Evolutionary conservation across 768 basidiomycete species (phyloP).

Genomic region (Rhizopogon rudus): DNA sequence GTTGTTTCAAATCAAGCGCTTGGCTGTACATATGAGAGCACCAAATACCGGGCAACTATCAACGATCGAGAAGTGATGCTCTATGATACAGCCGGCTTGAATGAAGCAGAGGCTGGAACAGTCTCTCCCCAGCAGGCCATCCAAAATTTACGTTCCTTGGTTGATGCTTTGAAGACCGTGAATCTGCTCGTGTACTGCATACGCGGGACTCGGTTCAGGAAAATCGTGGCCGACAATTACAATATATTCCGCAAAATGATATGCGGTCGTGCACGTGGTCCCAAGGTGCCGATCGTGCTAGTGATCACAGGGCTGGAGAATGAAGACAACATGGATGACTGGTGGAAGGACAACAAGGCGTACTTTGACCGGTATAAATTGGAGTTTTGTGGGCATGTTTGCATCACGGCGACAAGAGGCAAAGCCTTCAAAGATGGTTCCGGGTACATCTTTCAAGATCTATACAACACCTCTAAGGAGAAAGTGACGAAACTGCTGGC

Average conservation of each 20-base stretch:
- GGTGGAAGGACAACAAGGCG: no score
- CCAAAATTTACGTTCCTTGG: slow-evolving; percentile 11
- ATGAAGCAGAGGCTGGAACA: slow-evolving; percentile 16
- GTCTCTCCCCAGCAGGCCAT: slow-evolving; percentile 1
- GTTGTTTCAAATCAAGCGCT: slow-evolving; percentile 5
- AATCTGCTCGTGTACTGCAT: slow-evolving; percentile 30
- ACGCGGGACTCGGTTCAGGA: slow-evolving; percentile 25
- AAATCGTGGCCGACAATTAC: slow-evolving; percentile 25
- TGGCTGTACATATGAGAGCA: slow-evolving; percentile 13
- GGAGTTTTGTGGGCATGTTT: slow-evolving; percentile 12
- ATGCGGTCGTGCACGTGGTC: no score
- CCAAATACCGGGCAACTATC: background rate
- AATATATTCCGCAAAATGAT: no score
- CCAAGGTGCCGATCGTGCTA: no score
- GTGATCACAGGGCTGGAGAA: no score
- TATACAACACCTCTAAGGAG: no score
- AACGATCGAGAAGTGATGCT: slow-evolving; percentile 1
- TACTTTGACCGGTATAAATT: no score
- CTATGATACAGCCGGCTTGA: slow-evolving; percentile 27
- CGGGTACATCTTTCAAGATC: no score
- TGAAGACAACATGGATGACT: no score
- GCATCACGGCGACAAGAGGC: no score
- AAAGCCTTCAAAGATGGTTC: no score
- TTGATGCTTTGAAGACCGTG: slow-evolving; percentile 22
- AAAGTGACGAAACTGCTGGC: no score